Percentiles rank a stretch among this genome's conserved stretches.
These are phyloP conservation scores for Pestalotiopsis sp. DNA, from an alignment of 2,329 filamentous ascomycete species.

Conservation along the genomic window DNA sequence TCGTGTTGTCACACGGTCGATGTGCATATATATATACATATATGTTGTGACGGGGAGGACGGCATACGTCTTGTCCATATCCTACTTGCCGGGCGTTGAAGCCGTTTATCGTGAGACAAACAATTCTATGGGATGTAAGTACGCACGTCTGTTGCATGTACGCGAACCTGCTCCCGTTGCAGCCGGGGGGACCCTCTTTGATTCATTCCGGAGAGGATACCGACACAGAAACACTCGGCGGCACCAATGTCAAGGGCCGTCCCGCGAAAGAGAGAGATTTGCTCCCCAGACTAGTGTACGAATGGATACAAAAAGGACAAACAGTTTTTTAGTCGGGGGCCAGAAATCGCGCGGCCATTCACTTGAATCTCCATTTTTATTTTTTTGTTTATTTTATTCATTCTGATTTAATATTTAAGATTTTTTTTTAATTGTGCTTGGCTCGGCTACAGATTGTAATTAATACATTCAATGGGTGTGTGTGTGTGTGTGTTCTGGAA, in stretches of 20 bases:
- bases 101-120: neutral
- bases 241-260: neutral
- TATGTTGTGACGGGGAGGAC: neutral
- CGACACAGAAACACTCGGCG: neutral
- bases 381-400: neutral
- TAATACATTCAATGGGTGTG: too few relatives aligned
- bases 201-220: neutral
- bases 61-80: neutral
- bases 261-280: neutral
- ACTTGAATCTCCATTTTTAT: too few relatives aligned
- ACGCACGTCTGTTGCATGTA: neutral
- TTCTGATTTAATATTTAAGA: neutral
- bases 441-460: neutral
- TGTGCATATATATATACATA: neutral
- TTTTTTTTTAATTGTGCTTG: neutral
- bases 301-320: neutral
- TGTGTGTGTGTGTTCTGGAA: neutral
- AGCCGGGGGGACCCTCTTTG: neutral
- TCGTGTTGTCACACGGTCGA: neutral
- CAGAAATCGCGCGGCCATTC: neutral
- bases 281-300: neutral
- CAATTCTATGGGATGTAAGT: neutral
- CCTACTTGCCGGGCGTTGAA: neutral
- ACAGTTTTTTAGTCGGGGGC: too few relatives aligned
- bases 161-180: neutral